A percentile compares a stretch with the other conserved stretches of the same genome.
phyloP scores from a whole-genome alignment of 1,284 basidiomycete genomes.

The Ustilago cynodontis region DNA sequence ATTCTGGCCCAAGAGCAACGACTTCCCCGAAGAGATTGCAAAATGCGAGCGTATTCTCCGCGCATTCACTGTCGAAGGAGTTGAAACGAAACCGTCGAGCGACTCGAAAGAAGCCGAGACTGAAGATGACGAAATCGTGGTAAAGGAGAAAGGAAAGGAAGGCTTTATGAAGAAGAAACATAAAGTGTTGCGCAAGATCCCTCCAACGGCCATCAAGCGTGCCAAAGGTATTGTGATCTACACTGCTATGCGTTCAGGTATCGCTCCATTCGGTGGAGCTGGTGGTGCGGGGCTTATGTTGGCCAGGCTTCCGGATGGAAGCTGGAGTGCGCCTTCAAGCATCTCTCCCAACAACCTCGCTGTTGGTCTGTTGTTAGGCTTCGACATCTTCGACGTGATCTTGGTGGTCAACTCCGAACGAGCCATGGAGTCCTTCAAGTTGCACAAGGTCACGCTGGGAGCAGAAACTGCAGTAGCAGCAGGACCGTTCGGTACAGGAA shows the following conservation, averaged over 20 bases:
- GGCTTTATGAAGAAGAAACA: conserved; percentile 68
- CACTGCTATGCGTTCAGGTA: conserved; percentile 72
- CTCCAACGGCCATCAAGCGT: conserved; percentile 72
- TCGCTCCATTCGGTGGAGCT: conserved; percentile 74
- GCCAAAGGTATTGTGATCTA: conserved; percentile 72
- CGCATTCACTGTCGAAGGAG: conserved; percentile 61
- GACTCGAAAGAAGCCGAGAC: conserved; percentile 49
- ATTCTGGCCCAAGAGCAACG: conserved; percentile 74
- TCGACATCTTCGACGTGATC: conserved; percentile 66
- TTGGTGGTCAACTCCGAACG: conserved; percentile 72
- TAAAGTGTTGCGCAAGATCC: conserved; percentile 73
- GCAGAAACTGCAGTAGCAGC: conserved; percentile 73
- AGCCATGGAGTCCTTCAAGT: conserved; percentile 73
- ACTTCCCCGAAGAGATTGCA: conserved; percentile 73
- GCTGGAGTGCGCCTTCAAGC: conserved; percentile 73
- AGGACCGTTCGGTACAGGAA: conserved; percentile 73
- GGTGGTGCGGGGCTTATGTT: conserved; percentile 72
- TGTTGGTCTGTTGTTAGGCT: conserved; percentile 61
- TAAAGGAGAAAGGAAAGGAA: conserved; percentile 46
- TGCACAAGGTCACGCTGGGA: conserved; percentile 73
- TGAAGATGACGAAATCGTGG: conserved; percentile 34
- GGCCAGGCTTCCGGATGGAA: conserved; percentile 61
- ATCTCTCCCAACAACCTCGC: conserved; percentile 73
- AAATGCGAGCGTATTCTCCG: conserved; percentile 73
- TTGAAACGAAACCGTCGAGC: conserved; percentile 47